Conservation (phyloP, 1,284 basidiomycete species). For the Cutaneotrichosporon daszewskae region DNA sequence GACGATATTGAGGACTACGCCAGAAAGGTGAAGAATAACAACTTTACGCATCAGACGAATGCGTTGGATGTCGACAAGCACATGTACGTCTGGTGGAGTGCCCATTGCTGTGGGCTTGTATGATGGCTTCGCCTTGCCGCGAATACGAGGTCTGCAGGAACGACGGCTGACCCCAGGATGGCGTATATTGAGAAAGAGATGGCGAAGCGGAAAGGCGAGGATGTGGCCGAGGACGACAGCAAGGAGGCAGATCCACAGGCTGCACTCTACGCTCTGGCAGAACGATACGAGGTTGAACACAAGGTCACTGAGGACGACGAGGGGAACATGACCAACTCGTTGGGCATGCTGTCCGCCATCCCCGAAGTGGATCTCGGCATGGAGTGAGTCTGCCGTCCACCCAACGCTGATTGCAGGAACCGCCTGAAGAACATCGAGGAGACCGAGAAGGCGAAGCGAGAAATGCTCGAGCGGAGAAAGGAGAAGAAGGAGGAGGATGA, state of each 20-base stretch:
- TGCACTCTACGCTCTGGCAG: slow-evolving; percentile 72
- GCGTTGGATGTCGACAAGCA: slow-evolving; percentile 94
- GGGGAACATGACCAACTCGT: slow-evolving; percentile 83
- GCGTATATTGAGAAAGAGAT: slow-evolving; percentile 94
- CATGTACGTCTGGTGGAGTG: slow-evolving; percentile 57
- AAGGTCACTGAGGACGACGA: slow-evolving; percentile 56
- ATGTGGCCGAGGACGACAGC: slow-evolving; percentile 48
- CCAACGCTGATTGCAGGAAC: slow-evolving; percentile 53
- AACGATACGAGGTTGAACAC: slow-evolving; percentile 52
- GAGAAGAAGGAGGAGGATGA: slow-evolving; percentile 50
- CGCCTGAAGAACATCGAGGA: slow-evolving; percentile 92
- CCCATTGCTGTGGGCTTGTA: not conserved
- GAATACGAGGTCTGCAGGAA: no score
- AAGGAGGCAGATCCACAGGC: slow-evolving; percentile 57
- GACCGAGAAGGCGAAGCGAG: slow-evolving; percentile 88
- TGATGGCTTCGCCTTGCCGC: not conserved
- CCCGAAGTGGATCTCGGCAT: slow-evolving; percentile 96
- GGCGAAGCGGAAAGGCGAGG: slow-evolving; percentile 61
- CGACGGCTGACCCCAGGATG: slow-evolving; percentile 67
- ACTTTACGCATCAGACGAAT: slow-evolving; percentile 96
- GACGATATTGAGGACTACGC: slow-evolving; percentile 62
- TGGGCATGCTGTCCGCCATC: slow-evolving; percentile 92
- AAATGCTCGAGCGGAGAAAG: slow-evolving; percentile 60
- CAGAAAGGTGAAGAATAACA: slow-evolving; percentile 72
- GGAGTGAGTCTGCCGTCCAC: slow-evolving; percentile 62